Evolutionary conservation across 2,329 filamentous ascomycete genomes (phyloP), one percentile per base, ranked within the genome.

Genomic region (Colletotrichum aenigma): DNA sequence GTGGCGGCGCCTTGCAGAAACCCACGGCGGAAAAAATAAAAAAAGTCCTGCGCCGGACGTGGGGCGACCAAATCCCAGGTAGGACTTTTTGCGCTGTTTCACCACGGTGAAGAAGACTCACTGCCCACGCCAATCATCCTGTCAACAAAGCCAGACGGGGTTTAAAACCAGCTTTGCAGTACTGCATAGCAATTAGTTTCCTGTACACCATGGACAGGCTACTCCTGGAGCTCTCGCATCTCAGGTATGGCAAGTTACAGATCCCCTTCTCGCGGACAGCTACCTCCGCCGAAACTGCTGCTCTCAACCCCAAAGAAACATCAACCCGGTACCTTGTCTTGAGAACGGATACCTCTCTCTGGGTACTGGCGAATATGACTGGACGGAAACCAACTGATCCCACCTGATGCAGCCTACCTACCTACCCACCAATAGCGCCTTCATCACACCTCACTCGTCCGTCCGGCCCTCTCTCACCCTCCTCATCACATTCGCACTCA

Each of bases 81-180:
- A 75, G 70, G 70, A 75, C 74, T 68, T 75, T 75, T 73, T 43
- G n/a, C 28, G 21, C 16, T 65, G 74, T 75, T 75, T 73, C 74
- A 75, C 74, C 58, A 34, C 21, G 64, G 56, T 74, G 64, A 75
- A 75, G 74, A 73, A 75, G 74, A 73, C 62, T 73, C 70, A 69
- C 60, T 28, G 24, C 73, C 56, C 52, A 61, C 73, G 64, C 73
- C 73, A 75, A 75, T 64, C 69, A 75, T 43, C 13, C 24, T 13
- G 34, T n/a, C 2, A 21, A 61, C 6, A 30, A 34, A 18, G 10
- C 21, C 66, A 34, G 30, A 34, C 30, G 12, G 13, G 21, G 15
- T 26, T 26, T 6, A 26, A 26, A 26, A 26, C 43, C 55, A 58
- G 26, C 55, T 36, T 24, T 43, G 15, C 38, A 56, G 18, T 18